Conservation (phyloP, 2,329 filamentous ascomycete genomes). For the Leptographium flavum region DNA sequence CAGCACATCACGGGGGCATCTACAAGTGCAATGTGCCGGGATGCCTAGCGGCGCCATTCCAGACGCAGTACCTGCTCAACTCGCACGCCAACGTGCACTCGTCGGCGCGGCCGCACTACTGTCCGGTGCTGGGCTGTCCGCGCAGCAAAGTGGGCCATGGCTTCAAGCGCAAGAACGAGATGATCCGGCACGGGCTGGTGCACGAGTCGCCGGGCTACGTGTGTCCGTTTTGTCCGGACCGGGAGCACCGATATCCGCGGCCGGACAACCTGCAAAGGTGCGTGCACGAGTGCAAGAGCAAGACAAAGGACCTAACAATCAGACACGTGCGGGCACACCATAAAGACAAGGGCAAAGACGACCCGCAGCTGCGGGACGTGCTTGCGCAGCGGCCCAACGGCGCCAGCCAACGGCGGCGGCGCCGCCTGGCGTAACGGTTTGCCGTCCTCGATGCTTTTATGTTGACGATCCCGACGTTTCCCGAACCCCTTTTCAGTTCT, state of each 20-base stretch:
- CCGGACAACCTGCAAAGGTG: slow-evolving; percentile 94
- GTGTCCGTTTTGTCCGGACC: slow-evolving; percentile 88
- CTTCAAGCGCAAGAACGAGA: slow-evolving; percentile 60
- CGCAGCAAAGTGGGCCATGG: slow-evolving; percentile 50
- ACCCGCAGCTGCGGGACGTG: slow-evolving; percentile 66
- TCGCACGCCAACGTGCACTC: slow-evolving; percentile 66
- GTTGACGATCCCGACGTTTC: no score
- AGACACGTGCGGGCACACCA: slow-evolving; percentile 93
- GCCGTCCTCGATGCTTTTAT: background rate
- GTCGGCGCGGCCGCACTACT: slow-evolving; percentile 50
- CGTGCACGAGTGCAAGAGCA: slow-evolving; percentile 11
- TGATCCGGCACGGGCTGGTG: slow-evolving; percentile 69
- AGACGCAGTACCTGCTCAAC: slow-evolving; percentile 64
- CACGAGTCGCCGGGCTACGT: slow-evolving; percentile 91
- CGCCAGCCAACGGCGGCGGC: slow-evolving; percentile 61
- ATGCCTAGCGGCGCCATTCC: slow-evolving; percentile 60
- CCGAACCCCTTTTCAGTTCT: no score
- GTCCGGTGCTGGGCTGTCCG: slow-evolving; percentile 46
- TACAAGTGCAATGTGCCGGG: slow-evolving; percentile 47
- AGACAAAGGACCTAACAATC: no score
- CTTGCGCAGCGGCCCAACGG: slow-evolving; percentile 77
- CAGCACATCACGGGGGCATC: no score
- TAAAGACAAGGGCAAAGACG: slow-evolving; percentile 77
- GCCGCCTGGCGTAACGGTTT: slow-evolving; percentile 2
- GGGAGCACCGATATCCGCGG: slow-evolving; percentile 86